phyloP scores from a whole-genome alignment of 176 grass and related monocot genomes.

The Saccharum spontaneum region DNA sequence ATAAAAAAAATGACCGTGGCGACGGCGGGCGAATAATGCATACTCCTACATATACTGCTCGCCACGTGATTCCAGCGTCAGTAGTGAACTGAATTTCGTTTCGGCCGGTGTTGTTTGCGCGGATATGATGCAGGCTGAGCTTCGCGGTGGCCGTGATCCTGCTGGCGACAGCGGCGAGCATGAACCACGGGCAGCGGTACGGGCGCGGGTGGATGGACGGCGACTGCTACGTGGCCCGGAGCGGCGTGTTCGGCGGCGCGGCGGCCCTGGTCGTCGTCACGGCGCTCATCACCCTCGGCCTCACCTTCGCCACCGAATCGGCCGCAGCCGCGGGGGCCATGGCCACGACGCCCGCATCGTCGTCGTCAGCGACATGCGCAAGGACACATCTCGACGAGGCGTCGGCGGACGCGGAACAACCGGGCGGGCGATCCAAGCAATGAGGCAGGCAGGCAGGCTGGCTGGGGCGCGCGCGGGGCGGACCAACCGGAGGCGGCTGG shows the following conservation, averaged over 20 bases:
- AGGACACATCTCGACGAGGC: conserved; percentile 6
- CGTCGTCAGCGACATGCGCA: neutral
- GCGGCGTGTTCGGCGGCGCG: conserved; percentile 62
- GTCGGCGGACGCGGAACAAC: neutral
- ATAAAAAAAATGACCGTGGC: neutral
- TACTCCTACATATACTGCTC: neutral
- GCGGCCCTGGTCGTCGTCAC: conserved; percentile 47
- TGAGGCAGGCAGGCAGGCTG: neutral
- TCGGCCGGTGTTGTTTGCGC: neutral
- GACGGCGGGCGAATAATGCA: neutral
- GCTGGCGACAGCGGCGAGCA: conserved; percentile 68
- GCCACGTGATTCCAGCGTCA: neutral
- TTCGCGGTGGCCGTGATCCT: conserved; percentile 61
- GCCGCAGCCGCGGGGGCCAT: neutral
- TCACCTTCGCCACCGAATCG: conserved; percentile 30
- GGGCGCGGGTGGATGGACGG: conserved; percentile 92
- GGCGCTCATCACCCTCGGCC: conserved; percentile 47
- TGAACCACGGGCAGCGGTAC: conserved; percentile 81
- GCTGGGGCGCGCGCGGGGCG: neutral
- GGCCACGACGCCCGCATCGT: neutral
- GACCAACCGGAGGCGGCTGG: conserved; percentile 32
- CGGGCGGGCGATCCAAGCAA: conserved; percentile 43
- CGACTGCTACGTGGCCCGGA: conserved; percentile 75
- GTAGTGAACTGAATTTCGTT: neutral
- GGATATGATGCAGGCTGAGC: conserved; percentile 46